A percentile compares a stretch with the other conserved stretches of the same genome.
These are phyloP conservation scores for Penicillium sp. DNA, from an alignment of 2,329 filamentous ascomycete species.

Conservation along the genomic window DNA sequence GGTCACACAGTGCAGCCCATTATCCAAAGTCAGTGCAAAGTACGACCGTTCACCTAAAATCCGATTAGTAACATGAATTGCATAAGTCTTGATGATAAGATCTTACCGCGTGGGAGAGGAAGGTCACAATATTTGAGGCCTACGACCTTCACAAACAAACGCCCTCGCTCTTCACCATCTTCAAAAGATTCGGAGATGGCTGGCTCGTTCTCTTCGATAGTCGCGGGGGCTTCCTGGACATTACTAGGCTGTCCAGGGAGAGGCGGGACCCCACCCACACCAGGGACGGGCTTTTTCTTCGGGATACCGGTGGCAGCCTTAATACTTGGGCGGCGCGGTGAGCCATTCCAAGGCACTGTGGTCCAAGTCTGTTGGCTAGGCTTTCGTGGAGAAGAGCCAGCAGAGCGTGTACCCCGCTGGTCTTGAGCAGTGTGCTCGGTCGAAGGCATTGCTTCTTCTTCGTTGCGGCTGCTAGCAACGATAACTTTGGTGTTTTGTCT, in stretches of 20 bases:
- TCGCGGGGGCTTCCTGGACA: constrained; percentile 60
- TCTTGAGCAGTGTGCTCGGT: constrained; percentile 28
- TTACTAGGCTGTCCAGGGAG: constrained; percentile 86
- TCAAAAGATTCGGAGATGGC: constrained; percentile 61
- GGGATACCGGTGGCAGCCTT: constrained; percentile 58
- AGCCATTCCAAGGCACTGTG: constrained; percentile 93
- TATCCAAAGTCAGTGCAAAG: constrained; percentile 97
- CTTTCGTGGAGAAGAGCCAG: constrained; percentile 71
- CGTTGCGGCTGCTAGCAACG: constrained; percentile 74
- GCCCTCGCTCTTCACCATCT: constrained; percentile 81
- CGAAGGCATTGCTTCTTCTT: constrained; percentile 50
- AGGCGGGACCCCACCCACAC: constrained; percentile 73
- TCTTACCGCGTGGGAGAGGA: constrained; percentile 82
- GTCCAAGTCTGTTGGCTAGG: constrained; percentile 88
- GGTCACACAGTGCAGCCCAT: constrained; percentile 95
- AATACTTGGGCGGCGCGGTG: constrained; percentile 66
- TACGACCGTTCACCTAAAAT: constrained; percentile 76
- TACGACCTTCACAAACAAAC: constrained; percentile 97
- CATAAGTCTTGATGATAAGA: neutral
- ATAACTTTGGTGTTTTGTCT: constrained; percentile 97
- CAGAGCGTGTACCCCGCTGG: constrained; percentile 56
- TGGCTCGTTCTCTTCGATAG: constrained; percentile 68
- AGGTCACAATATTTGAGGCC: constrained; percentile 90
- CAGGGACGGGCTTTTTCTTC: constrained; percentile 60
- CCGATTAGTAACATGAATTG: constrained; percentile 25